These are phyloP conservation scores for Yarrowia porcina DNA, from an alignment of 805 yeast genomes.

Conservation along the genomic window DNA sequence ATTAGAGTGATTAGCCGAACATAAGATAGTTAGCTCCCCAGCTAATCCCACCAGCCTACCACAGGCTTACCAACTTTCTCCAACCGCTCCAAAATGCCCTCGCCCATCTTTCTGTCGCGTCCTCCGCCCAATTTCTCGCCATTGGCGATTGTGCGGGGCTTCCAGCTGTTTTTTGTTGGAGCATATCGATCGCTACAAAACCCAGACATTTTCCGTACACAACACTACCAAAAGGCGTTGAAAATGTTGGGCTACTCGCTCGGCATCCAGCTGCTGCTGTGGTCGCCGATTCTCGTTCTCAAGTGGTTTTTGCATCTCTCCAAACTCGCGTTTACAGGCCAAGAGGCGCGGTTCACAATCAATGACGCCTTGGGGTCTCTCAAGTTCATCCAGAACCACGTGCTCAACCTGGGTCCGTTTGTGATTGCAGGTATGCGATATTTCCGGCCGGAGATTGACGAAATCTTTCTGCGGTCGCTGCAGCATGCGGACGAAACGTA, in stretches of 20 bases:
- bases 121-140: slow-evolving; percentile 56
- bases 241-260: slow-evolving; percentile 42
- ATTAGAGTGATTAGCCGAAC: not conserved
- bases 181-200: slow-evolving; percentile 47
- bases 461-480: slow-evolving; percentile 42
- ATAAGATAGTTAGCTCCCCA: not conserved
- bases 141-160: slow-evolving; percentile 50
- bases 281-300: slow-evolving; percentile 35
- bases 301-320: slow-evolving; percentile 33
- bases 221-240: slow-evolving; percentile 42
- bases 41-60: not conserved
- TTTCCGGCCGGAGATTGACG: slow-evolving; percentile 43
- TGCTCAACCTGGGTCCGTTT: slow-evolving; percentile 45
- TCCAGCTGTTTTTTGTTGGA: slow-evolving; percentile 52
- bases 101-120: slow-evolving; percentile 56
- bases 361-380: slow-evolving; percentile 33
- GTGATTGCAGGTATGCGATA: slow-evolving; percentile 41
- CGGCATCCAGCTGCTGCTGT: slow-evolving; percentile 39
- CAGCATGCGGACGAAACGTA: slow-evolving; percentile 42
- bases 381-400: slow-evolving; percentile 40
- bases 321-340: not conserved
- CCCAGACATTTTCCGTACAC: slow-evolving; percentile 41
- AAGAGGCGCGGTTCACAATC: slow-evolving; percentile 26
- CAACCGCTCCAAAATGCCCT: slow-evolving; percentile 44
- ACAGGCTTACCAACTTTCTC: not conserved